phyloP scores from a whole-genome alignment of 176 grass and related monocot species.

The Aechmea fasciata region DNA sequence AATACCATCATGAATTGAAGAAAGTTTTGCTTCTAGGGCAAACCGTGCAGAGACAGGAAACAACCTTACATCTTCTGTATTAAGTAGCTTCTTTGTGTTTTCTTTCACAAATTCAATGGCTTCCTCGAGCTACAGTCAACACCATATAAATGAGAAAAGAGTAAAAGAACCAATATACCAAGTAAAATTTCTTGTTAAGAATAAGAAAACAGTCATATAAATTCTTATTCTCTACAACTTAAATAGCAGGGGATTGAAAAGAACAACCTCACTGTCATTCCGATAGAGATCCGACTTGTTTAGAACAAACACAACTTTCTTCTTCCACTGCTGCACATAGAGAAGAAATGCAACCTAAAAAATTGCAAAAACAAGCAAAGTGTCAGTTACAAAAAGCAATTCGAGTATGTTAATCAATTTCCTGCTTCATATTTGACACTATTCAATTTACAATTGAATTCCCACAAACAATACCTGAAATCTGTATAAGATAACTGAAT shows the following conservation, averaged over 20 bases:
- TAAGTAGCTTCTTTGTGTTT: constrained; percentile 65
- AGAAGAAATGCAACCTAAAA: constrained; percentile 85
- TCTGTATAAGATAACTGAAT: too few species aligned
- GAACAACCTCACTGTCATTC: constrained; percentile 62
- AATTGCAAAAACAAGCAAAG: constrained; percentile 17
- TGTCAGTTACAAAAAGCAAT: constrained; percentile 5
- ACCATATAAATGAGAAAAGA: constrained; percentile 27
- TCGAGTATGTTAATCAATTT: constrained; percentile 6
- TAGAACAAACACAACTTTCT: constrained; percentile 93
- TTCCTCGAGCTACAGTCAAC: constrained; percentile 71
- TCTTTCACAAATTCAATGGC: constrained; percentile 80
- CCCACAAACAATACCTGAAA: too few species aligned
- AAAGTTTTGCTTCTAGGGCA: constrained; percentile 87
- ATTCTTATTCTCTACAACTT: background rate
- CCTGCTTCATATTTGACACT: background rate
- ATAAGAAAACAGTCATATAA: background rate
- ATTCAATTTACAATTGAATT: too few species aligned
- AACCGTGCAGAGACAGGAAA: constrained; percentile 89
- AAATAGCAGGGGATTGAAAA: constrained; percentile 21
- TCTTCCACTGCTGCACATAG: constrained; percentile 95
- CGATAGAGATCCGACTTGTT: constrained; percentile 94
- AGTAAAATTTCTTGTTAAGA: background rate
- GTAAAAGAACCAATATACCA: constrained; percentile 18
- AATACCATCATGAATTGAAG: constrained; percentile 28
- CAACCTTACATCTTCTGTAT: constrained; percentile 55